Conservation (phyloP, 768 basidiomycete species). For the Tricholoma terreum region DNA sequence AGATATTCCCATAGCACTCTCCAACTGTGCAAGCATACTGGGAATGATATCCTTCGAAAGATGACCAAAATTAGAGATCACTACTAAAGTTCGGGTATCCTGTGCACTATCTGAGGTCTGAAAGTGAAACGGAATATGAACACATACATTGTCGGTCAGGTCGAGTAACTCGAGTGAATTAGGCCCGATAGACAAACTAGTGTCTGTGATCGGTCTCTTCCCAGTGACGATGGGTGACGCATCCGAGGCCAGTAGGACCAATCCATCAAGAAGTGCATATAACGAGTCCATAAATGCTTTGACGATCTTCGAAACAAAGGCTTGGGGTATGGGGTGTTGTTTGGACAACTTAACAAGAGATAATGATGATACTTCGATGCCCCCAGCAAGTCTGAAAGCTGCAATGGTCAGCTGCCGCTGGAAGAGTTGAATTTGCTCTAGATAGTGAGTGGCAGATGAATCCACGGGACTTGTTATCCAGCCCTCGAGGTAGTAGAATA, state of each 20-base stretch:
- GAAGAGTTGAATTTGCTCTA: conserved; percentile 75
- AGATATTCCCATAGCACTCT: conserved; percentile 68
- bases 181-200: conserved; percentile 31
- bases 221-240: conserved; percentile 51
- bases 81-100: conserved; percentile 85
- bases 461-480: conserved; percentile 69
- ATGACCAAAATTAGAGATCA: conserved; percentile 84
- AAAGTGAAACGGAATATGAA: conserved; percentile 6
- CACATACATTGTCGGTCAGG: conserved; percentile 57
- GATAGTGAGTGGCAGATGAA: conserved; percentile 67
- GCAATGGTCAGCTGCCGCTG: conserved; percentile 74
- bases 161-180: conserved; percentile 59
- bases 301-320: conserved; percentile 71
- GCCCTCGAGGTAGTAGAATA: conserved; percentile 83
- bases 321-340: conserved; percentile 58
- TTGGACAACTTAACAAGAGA: conserved; percentile 50
- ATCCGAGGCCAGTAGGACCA: conserved; percentile 75
- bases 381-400: conserved; percentile 80
- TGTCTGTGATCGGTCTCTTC: conserved; percentile 31
- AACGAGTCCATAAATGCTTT: conserved; percentile 83
- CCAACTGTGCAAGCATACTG: conserved; percentile 75
- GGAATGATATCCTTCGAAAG: conserved; percentile 71
- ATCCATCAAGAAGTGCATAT: conserved; percentile 83
- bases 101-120: conserved; percentile 26
- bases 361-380: conserved; percentile 54